A percentile compares a stretch with the other conserved stretches of the same genome.
Conservation (phyloP, 768 basidiomycete genomes). For the Phylloporus scabripes region DNA sequence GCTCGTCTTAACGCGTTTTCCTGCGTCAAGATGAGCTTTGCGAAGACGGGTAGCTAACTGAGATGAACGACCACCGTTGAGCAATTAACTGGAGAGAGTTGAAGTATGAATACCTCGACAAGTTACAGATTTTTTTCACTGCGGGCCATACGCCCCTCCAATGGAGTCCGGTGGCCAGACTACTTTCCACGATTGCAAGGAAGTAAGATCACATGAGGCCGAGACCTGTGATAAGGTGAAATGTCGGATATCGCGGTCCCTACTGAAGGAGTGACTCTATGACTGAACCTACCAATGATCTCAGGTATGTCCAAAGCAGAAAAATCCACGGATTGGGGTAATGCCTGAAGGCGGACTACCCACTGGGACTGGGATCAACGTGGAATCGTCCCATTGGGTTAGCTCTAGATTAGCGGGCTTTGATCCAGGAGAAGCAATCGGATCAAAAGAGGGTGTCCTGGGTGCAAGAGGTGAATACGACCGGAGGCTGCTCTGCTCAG, state of each 20-base stretch:
- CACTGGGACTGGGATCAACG: neutral
- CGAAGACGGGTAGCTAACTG: neutral
- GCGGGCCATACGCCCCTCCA: neutral
- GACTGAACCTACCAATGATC: constrained; percentile 11
- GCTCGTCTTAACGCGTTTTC: constrained; percentile 1
- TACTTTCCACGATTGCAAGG: too few relatives aligned
- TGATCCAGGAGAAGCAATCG: neutral
- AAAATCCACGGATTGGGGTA: neutral
- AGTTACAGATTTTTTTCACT: neutral
- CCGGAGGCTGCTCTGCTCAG: neutral
- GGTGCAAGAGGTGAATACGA: neutral
- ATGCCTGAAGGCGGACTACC: neutral
- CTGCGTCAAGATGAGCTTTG: constrained; percentile 20
- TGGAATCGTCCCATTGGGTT: neutral
- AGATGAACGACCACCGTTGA: neutral
- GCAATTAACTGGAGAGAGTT: neutral
- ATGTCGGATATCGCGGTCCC: constrained; percentile 7
- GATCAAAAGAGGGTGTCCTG: neutral
- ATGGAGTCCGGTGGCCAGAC: too few relatives aligned
- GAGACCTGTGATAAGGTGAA: constrained; percentile 8
- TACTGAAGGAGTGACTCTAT: neutral
- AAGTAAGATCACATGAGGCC: too few relatives aligned
- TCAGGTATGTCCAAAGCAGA: constrained; percentile 1
- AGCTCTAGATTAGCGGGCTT: neutral
- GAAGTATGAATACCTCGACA: neutral